Evolutionary conservation across 2,329 filamentous ascomycete genomes (phyloP).

Genomic region (Leptographium procerum): DNA sequence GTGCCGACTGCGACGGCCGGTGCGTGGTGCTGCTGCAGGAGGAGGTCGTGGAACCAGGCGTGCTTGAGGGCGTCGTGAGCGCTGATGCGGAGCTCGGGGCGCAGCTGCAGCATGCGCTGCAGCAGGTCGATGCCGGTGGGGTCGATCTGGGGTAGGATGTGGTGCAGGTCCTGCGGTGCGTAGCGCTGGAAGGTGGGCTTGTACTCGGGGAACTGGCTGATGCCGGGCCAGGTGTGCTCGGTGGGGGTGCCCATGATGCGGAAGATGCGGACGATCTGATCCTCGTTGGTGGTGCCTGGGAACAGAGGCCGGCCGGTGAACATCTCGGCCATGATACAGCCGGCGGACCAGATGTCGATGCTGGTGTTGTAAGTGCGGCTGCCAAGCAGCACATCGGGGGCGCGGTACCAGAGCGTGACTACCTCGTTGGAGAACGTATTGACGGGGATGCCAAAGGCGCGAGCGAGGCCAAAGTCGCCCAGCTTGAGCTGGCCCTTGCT

Average conservation of each 20-base stretch:
- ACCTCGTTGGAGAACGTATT: slow-evolving; percentile 98
- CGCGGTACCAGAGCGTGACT: slow-evolving; percentile 94
- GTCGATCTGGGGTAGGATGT: slow-evolving; percentile 85
- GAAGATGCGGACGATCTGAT: slow-evolving; percentile 95
- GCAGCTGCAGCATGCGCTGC: slow-evolving; percentile 80
- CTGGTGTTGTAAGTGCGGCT: slow-evolving; percentile 98
- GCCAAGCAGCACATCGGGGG: slow-evolving; percentile 87
- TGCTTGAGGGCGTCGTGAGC: slow-evolving; percentile 79
- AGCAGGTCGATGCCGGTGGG: slow-evolving; percentile 76
- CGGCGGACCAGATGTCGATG: slow-evolving; percentile 98
- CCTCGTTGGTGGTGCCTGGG: slow-evolving; percentile 95
- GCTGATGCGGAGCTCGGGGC: slow-evolving; percentile 83
- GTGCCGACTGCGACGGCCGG: slow-evolving; percentile 45
- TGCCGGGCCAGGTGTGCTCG: slow-evolving; percentile 90
- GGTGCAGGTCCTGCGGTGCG: slow-evolving; percentile 77
- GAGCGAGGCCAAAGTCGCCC: slow-evolving; percentile 85
- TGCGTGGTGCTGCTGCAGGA: slow-evolving; percentile 47
- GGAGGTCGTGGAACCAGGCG: slow-evolving; percentile 78
- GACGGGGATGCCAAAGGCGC: slow-evolving; percentile 92
- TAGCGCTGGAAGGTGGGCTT: slow-evolving; percentile 92
- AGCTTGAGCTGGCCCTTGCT: slow-evolving; percentile 82
- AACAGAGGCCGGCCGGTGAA: slow-evolving; percentile 93
- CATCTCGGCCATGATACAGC: slow-evolving; percentile 99
- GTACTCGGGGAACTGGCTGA: slow-evolving; percentile 94
- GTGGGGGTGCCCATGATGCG: slow-evolving; percentile 96